Conservation (phyloP, 1,284 basidiomycete genomes). For the Tylopilus microsporus region DNA sequence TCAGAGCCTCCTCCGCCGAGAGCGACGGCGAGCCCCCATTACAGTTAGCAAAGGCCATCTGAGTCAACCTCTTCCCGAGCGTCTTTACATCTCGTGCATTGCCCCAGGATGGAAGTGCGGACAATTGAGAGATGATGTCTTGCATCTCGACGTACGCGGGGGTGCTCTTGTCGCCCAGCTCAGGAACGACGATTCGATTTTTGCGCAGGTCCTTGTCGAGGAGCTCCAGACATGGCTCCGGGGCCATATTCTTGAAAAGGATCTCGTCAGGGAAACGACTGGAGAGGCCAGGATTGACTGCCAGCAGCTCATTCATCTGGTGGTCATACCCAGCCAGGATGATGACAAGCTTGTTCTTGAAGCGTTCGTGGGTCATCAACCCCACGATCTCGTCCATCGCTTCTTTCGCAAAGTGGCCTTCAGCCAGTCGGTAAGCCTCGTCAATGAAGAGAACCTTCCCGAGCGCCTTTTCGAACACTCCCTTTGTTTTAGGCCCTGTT, state of each 20-base stretch:
- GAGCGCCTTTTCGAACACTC: conserved; percentile 54
- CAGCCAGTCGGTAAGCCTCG: conserved; percentile 56
- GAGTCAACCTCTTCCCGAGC: conserved; percentile 45
- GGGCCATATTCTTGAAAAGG: conserved; percentile 48
- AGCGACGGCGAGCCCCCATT: conserved; percentile 20
- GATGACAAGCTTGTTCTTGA: conserved; percentile 54
- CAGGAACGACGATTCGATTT: conserved; percentile 36
- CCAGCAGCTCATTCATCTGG: conserved; percentile 57
- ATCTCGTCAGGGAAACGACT: conserved; percentile 65
- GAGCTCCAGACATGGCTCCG: conserved; percentile 48
- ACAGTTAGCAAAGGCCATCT: conserved; percentile 26
- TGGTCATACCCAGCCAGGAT: conserved; percentile 64
- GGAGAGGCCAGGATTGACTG: conserved; percentile 56
- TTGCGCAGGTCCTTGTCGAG: conserved; percentile 45
- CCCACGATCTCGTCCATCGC: conserved; percentile 65
- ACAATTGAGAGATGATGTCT: conserved; percentile 38
- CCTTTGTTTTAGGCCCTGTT: conserved; percentile 59
- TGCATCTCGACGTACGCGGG: conserved; percentile 34
- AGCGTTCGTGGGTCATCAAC: conserved; percentile 53
- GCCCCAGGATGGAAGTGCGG: conserved; percentile 51
- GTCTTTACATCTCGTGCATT: conserved; percentile 60
- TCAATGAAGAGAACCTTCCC: conserved; percentile 65
- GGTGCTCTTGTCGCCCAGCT: conserved; percentile 36
- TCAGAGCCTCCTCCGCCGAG: conserved; percentile 16
- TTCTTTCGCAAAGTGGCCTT: conserved; percentile 61